phyloP scores from a whole-genome alignment of 2,329 filamentous ascomycete genomes.

The Fusarium sp. region DNA sequence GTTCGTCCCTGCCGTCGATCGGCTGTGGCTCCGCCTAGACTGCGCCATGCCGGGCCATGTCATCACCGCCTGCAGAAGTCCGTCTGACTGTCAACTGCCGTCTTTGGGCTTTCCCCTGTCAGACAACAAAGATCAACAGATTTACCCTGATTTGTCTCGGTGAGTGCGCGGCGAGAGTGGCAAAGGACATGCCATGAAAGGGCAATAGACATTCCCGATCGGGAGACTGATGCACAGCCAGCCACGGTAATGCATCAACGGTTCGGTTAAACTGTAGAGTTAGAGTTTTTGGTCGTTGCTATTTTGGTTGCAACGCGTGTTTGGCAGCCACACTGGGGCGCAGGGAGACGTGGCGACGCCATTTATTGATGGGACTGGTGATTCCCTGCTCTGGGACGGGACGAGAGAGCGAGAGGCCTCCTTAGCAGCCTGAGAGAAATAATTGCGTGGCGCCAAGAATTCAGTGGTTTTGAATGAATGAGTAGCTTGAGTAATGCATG shows the following conservation, averaged over 20 bases:
- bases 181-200: not conserved
- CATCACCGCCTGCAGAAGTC: slow-evolving; percentile 19
- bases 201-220: not conserved
- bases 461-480: not conserved
- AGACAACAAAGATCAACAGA: not conserved
- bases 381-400: not conserved
- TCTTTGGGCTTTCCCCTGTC: not conserved
- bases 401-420: not conserved
- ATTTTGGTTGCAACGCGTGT: slow-evolving; percentile 21
- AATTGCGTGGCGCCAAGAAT: not conserved
- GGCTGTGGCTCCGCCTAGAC: slow-evolving; percentile 1
- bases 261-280: not conserved
- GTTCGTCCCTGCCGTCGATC: slow-evolving; percentile 22
- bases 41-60: slow-evolving; percentile 34
- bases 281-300: slow-evolving; percentile 10
- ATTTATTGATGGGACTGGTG: not conserved
- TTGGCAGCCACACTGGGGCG: slow-evolving; percentile 14
- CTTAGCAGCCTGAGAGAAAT: not conserved
- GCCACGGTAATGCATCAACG: not conserved
- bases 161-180: not conserved
- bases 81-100: not conserved
- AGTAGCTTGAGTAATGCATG: too few relatives aligned
- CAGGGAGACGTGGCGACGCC: not conserved
- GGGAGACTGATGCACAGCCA: not conserved
- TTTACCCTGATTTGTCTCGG: not conserved